These are phyloP conservation scores for Nosema muscidifuracis DNA, from an alignment of 371 early-diverging fungal genomes.

Conservation along the genomic window DNA sequence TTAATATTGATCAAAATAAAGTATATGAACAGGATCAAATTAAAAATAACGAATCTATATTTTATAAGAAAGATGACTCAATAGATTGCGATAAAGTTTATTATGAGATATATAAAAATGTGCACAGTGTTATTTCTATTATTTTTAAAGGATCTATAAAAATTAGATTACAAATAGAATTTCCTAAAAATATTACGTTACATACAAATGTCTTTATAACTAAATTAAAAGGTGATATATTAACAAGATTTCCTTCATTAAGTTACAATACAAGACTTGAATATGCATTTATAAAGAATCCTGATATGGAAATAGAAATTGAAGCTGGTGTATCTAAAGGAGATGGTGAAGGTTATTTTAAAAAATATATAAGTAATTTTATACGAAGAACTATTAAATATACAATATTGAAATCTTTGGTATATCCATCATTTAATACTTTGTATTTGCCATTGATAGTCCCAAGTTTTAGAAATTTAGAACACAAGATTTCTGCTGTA, in stretches of 20 bases:
- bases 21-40: not conserved
- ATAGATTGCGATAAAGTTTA: not conserved
- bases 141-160: conserved; percentile 46
- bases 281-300: conserved; percentile 51
- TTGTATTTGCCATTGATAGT: conserved; percentile 52
- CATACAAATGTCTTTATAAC: conserved; percentile 41
- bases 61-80: not conserved
- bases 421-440: conserved; percentile 57
- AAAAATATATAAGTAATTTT: conserved; percentile 48
- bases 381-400: conserved; percentile 44
- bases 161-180: conserved; percentile 51
- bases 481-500: conserved; percentile 34
- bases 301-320: conserved; percentile 51
- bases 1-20: not conserved
- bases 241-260: conserved; percentile 57
- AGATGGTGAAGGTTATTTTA: conserved; percentile 43
- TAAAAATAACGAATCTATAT: conserved; percentile 15
- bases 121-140: conserved; percentile 44
- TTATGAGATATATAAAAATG: conserved; percentile 40
- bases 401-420: conserved; percentile 37
- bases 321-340: conserved; percentile 50
- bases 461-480: conserved; percentile 40
- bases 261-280: conserved; percentile 60
- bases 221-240: conserved; percentile 50
- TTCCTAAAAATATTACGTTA: conserved; percentile 48